These are phyloP conservation scores for Gigaspora rosea DNA, from an alignment of 192 early-diverging fungal species.

Conservation along the genomic window DNA sequence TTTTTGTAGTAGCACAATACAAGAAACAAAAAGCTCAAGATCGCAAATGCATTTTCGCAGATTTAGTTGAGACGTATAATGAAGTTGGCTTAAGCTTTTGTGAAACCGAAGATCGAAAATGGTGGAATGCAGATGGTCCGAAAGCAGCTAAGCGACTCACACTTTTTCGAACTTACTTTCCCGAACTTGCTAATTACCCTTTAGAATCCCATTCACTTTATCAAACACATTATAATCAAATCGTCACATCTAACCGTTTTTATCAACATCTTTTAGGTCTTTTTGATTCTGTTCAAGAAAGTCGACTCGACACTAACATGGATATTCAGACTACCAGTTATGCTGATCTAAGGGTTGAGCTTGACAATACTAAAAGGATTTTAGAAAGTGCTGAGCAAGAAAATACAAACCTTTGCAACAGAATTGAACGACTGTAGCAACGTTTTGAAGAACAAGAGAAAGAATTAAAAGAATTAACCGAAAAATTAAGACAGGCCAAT, in stretches of 20 bases:
- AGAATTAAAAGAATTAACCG: slow-evolving; percentile 18
- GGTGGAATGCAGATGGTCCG: too few relatives aligned
- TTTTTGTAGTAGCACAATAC: slow-evolving; percentile 17
- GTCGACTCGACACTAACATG: too few relatives aligned
- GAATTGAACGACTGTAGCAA: slow-evolving; percentile 2
- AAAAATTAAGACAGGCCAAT: not conserved
- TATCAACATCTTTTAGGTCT: too few relatives aligned
- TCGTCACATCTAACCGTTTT: too few relatives aligned
- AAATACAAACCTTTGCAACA: not conserved
- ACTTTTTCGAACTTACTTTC: too few relatives aligned
- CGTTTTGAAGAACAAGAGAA: slow-evolving; percentile 1
- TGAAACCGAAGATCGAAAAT: slow-evolving; percentile 10
- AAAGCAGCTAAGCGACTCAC: too few relatives aligned
- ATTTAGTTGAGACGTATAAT: slow-evolving; percentile 3
- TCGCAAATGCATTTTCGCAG: not conserved
- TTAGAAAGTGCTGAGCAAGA: not conserved
- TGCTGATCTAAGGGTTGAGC: not conserved
- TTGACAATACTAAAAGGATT: not conserved
- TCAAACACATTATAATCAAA: too few relatives aligned
- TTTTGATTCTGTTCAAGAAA: not conserved
- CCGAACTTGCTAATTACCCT: too few relatives aligned
- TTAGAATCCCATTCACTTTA: too few relatives aligned
- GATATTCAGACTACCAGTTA: not conserved
- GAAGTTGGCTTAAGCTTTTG: not conserved
- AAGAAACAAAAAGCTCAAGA: not conserved